These are phyloP conservation scores for Eucalyptus albens DNA, from an alignment of 345 rosid species.

Conservation along the genomic window DNA sequence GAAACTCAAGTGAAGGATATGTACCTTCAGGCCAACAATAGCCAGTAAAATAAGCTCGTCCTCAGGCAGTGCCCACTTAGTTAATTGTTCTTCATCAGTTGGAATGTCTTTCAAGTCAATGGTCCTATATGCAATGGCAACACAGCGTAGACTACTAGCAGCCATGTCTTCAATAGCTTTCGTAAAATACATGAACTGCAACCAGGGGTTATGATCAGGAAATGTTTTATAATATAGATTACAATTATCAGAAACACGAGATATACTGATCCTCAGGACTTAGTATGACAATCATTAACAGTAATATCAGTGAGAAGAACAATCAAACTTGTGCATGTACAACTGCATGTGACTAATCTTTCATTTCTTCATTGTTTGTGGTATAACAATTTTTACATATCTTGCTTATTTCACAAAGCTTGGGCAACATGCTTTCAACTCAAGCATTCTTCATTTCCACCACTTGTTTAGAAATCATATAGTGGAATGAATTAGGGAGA, in stretches of 20 bases:
- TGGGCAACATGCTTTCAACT: not conserved
- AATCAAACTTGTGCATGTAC: not conserved
- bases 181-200: not conserved
- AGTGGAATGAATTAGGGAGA: not conserved
- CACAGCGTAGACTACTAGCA: conserved; percentile 29
- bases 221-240: not conserved
- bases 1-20: not conserved
- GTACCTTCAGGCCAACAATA: conserved; percentile 14
- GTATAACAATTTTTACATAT: not conserved
- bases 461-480: not conserved
- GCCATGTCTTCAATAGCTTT: conserved; percentile 25
- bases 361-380: not conserved
- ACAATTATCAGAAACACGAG: not conserved
- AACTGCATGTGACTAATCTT: not conserved
- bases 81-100: not conserved
- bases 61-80: conserved; percentile 4
- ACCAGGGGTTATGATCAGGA: not conserved
- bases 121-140: conserved; percentile 26
- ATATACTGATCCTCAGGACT: not conserved
- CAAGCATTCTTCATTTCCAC: not conserved
- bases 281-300: not conserved
- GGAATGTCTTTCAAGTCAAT: not conserved
- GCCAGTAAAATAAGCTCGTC: conserved; percentile 12
- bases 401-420: not conserved
- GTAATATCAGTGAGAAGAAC: not conserved